phyloP scores from a whole-genome alignment of 2,329 filamentous ascomycete genomes.

The Xylaria hypoxylon region DNA sequence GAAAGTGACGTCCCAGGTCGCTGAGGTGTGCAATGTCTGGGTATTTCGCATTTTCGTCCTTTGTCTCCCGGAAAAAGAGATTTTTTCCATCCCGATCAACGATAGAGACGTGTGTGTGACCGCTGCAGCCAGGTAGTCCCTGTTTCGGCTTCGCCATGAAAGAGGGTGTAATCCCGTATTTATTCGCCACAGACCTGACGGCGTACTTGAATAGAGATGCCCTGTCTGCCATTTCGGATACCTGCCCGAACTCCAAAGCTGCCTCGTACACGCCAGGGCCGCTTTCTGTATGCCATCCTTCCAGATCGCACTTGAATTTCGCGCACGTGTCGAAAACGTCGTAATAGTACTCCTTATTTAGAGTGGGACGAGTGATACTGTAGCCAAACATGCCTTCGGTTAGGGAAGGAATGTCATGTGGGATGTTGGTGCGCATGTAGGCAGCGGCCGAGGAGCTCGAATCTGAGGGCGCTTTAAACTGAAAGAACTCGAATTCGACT shows the following conservation, averaged over 20 bases:
- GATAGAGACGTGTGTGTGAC: slow-evolving; percentile 94
- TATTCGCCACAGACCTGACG: slow-evolving; percentile 87
- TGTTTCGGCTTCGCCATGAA: slow-evolving; percentile 99
- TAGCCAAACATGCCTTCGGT: slow-evolving; percentile 89
- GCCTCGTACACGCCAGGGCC: slow-evolving; percentile 93
- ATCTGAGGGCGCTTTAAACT: slow-evolving; percentile 53
- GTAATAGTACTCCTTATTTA: slow-evolving; percentile 87
- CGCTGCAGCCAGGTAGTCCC: slow-evolving; percentile 92
- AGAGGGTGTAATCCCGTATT: slow-evolving; percentile 92
- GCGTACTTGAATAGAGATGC: slow-evolving; percentile 94
- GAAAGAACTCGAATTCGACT: slow-evolving; percentile 82
- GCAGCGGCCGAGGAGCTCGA: slow-evolving; percentile 68
- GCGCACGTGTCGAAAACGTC: slow-evolving; percentile 78
- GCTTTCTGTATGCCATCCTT: slow-evolving; percentile 87
- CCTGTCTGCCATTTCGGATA: slow-evolving; percentile 89
- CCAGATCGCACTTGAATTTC: slow-evolving; percentile 77
- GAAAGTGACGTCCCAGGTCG: slow-evolving; percentile 90
- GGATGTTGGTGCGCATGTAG: slow-evolving; percentile 74
- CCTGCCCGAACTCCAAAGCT: slow-evolving; percentile 89
- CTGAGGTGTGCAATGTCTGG: slow-evolving; percentile 83
- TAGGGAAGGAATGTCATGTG: slow-evolving; percentile 72
- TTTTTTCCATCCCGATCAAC: slow-evolving; percentile 85
- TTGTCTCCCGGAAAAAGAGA: slow-evolving; percentile 78
- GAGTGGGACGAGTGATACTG: slow-evolving; percentile 78
- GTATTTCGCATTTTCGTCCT: slow-evolving; percentile 78